phyloP scores from a whole-genome alignment of 2,329 filamentous ascomycete genomes.

The Stachybotrys elegans region DNA sequence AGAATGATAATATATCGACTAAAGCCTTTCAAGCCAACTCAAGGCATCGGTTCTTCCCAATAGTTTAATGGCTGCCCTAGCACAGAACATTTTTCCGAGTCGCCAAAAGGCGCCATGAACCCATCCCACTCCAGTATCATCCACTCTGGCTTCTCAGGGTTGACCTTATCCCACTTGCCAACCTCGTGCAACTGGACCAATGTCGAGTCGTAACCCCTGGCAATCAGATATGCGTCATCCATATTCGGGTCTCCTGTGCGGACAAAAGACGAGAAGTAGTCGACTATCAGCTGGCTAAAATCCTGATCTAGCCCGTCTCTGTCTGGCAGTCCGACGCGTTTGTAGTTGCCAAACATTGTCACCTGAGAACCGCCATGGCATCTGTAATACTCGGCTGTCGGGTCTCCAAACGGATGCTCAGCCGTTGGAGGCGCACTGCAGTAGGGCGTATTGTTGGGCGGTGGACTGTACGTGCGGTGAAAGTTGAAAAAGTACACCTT shows the following conservation, averaged over 20 bases:
- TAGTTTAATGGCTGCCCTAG: slow-evolving; percentile 1
- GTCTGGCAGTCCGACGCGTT: not conserved
- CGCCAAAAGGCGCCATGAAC: not conserved
- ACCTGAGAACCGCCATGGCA: slow-evolving; percentile 2
- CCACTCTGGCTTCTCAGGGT: not conserved
- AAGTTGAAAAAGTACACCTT: slow-evolving; percentile 3
- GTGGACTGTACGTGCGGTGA: slow-evolving; percentile 2
- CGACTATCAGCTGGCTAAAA: slow-evolving; percentile 1
- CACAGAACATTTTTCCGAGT: not conserved
- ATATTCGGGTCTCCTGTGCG: not conserved
- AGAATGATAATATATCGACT: too few species aligned
- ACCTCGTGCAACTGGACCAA: not conserved
- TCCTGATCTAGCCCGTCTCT: slow-evolving; percentile 1
- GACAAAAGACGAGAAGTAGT: slow-evolving; percentile 2
- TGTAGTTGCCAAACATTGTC: slow-evolving; percentile 1
- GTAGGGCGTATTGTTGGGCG: not conserved
- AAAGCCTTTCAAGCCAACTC: not conserved
- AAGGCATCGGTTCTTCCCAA: slow-evolving; percentile 1
- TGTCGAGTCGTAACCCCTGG: slow-evolving; percentile 1
- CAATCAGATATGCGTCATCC: not conserved
- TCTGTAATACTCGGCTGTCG: not conserved
- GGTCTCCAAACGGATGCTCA: slow-evolving; percentile 2
- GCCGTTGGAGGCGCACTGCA: not conserved
- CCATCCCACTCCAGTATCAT: slow-evolving; percentile 3
- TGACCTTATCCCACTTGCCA: not conserved